Evolutionary conservation across 192 early-diverging fungal species (phyloP).

Genomic region (Podila minutissima): DNA sequence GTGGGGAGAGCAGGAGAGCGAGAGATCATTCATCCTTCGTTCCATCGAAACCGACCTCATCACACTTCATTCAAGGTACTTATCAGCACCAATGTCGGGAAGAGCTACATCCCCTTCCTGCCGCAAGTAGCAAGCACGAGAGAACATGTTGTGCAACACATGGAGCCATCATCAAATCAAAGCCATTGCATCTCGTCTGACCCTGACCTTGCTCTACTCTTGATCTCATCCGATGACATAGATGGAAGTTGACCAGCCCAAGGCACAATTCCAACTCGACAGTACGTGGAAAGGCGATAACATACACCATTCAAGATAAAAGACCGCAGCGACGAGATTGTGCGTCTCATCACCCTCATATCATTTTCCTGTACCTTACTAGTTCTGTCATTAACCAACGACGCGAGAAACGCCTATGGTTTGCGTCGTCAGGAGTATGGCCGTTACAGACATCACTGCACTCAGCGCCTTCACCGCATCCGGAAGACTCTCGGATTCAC

Average conservation of each 20-base stretch:
- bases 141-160: no score
- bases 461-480: conserved; percentile 68
- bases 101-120: no score
- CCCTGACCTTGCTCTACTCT: no score
- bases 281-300: not conserved
- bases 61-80: no score
- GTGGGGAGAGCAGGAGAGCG: no score
- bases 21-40: no score
- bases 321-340: not conserved
- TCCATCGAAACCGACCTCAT: no score
- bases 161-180: no score
- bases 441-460: conserved; percentile 80
- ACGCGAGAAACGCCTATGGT: conserved; percentile 80
- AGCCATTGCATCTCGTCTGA: no score
- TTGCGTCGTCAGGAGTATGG: conserved; percentile 84
- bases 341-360: not conserved
- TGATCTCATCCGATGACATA: not conserved
- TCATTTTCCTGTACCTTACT: not conserved
- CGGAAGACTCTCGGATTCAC: conserved; percentile 62
- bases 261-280: not conserved
- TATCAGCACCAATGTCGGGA: no score
- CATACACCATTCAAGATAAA: not conserved
- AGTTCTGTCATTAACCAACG: conserved; percentile 65
- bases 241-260: conserved; percentile 1
- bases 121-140: no score